Evolutionary conservation across 306 rosid genomes (phyloP).

Genomic region (Betula pendula): DNA sequence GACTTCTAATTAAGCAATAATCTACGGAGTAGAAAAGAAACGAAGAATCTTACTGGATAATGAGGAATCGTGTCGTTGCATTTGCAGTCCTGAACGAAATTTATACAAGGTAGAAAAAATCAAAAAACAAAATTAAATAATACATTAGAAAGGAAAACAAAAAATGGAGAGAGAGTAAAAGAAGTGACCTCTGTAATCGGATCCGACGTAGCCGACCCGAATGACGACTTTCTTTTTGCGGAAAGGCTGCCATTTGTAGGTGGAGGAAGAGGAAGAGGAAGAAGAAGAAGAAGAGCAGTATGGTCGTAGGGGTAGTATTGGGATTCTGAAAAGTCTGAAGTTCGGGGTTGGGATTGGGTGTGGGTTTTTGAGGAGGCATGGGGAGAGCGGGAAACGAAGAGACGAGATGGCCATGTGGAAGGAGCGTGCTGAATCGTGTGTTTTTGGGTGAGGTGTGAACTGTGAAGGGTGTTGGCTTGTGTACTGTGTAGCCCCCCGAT

Average conservation of each 20-base stretch:
- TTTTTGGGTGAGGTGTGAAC: neutral
- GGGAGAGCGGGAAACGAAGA: conserved; percentile 43
- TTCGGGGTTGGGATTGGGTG: neutral
- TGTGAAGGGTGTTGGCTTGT: neutral
- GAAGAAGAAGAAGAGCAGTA: conserved; percentile 28
- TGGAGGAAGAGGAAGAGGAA: neutral
- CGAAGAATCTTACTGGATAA: conserved; percentile 55
- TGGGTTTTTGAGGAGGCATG: conserved; percentile 36
- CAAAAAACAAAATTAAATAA: neutral
- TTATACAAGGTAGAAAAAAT: neutral
- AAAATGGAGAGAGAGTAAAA: neutral
- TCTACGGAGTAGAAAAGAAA: neutral
- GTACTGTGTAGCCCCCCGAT: too few relatives aligned
- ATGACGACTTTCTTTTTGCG: conserved; percentile 80
- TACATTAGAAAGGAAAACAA: neutral
- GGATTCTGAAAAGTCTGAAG: conserved; percentile 10
- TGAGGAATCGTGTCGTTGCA: conserved; percentile 61
- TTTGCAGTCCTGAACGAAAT: conserved; percentile 55
- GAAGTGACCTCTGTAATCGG: conserved; percentile 77
- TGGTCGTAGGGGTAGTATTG: conserved; percentile 20
- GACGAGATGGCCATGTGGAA: conserved; percentile 46
- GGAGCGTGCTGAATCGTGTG: neutral
- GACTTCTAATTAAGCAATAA: neutral
- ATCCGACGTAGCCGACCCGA: conserved; percentile 83
- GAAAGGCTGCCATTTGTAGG: conserved; percentile 55